A percentile compares a stretch with the other conserved stretches of the same genome.
These are phyloP conservation scores for Geotrichum aggregatum DNA, from an alignment of 1,139 yeast genomes.

Conservation along the genomic window DNA sequence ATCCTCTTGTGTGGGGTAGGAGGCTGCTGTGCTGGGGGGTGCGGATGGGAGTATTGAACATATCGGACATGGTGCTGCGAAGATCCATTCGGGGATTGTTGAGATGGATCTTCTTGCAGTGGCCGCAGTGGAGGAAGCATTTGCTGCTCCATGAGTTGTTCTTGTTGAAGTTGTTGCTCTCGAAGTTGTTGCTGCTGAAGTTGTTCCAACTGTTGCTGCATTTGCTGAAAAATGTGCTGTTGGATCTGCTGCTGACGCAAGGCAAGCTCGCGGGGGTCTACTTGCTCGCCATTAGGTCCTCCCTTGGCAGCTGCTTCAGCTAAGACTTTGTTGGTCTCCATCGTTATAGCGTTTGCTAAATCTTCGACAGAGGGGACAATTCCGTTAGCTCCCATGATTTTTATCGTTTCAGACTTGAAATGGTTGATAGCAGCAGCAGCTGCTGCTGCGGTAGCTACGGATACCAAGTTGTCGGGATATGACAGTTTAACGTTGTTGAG, in stretches of 20 bases:
- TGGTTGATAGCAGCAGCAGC: slow-evolving; percentile 36
- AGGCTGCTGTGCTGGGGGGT: slow-evolving; percentile 10
- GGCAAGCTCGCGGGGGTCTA: slow-evolving; percentile 18
- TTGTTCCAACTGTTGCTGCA: slow-evolving; percentile 17
- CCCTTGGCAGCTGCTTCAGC: slow-evolving; percentile 16
- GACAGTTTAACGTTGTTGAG: slow-evolving; percentile 41
- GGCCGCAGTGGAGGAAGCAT: slow-evolving; percentile 17
- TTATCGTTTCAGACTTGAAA: slow-evolving; percentile 12
- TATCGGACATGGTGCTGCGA: slow-evolving; percentile 15
- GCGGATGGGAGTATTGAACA: slow-evolving; percentile 14
- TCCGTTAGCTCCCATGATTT: slow-evolving; percentile 17
- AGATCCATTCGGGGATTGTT: slow-evolving; percentile 1
- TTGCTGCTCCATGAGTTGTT: slow-evolving; percentile 21
- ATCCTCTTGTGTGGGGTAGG: slow-evolving; percentile 6
- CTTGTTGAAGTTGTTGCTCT: slow-evolving; percentile 8
- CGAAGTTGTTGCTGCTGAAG: slow-evolving; percentile 14
- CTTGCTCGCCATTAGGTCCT: slow-evolving; percentile 12
- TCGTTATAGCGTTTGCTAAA: slow-evolving; percentile 16
- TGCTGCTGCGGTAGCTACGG: slow-evolving; percentile 32
- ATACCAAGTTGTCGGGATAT: slow-evolving; percentile 49
- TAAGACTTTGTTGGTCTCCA: slow-evolving; percentile 16
- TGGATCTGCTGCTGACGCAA: slow-evolving; percentile 19
- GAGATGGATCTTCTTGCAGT: slow-evolving; percentile 4
- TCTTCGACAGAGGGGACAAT: slow-evolving; percentile 16
- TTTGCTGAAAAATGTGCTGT: slow-evolving; percentile 19